Base-by-base conservation (phyloP, 306 rosid genomes). In the Cicer bijugum region DNA sequence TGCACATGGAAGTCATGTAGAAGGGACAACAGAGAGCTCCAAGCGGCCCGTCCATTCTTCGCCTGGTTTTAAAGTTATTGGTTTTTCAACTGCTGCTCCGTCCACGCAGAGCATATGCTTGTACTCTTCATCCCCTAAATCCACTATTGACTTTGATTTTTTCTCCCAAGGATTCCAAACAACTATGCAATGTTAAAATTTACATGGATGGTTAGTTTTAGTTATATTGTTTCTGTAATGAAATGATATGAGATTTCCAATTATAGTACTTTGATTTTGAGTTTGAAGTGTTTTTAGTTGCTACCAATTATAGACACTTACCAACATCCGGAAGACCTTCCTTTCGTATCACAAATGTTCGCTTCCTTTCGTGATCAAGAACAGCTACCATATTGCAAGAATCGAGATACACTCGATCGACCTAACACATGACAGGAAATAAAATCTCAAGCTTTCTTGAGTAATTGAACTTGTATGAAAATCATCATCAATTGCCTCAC, bases 121-220 rank as follows among this genome's bases (percentile, higher is more conserved):
- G 85, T 91, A 91, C 78, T 94, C 99, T 75, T 91, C 96, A 52
- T 94, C 95, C 55, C 97, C 96, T 0, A 91, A 83, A 86, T 91
- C 99, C 0, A 8, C 78, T 6, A 89, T 78, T 6, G 89, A 17
- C 83, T 87, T 89, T 0, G 92, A 75, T 45, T 86, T 89, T 83
- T 78, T 93, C 62, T 87, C 95, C 98, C 97, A 94, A 0, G 98
- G 98, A 85, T 94, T 91, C 98, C 98, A 91, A 16, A 94, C 96
- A 86, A 84, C 97, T 94, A 73, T 19, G 60, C 37, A 75, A 75
- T 76, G 51, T 45, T 72, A 78, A 61, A 80, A 14, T 16, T 10
- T 2, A 12, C 5, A 48, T 42, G n/a, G 16, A 38, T 55, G 68
- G 19, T 71, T 79, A 75, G 63, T 51, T 53, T 61, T 69, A 60